phyloP scores from a whole-genome alignment of 2,329 filamentous ascomycete species.

The Cladosporium cucumerinum region DNA sequence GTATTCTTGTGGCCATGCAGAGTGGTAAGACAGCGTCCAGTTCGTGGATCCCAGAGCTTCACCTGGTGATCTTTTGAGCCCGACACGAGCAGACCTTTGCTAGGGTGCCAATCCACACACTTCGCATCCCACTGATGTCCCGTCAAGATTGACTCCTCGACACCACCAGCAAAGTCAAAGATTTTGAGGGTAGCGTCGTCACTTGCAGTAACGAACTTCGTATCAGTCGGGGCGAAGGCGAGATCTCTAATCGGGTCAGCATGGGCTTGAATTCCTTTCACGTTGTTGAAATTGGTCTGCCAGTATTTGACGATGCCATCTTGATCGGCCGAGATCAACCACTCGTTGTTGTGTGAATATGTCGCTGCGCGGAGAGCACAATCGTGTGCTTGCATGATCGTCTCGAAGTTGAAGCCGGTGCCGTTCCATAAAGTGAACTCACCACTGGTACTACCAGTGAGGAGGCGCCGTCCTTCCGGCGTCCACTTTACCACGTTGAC shows the following conservation, averaged over 20 bases:
- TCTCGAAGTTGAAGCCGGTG: conserved; percentile 98
- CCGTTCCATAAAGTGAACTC: conserved; percentile 99
- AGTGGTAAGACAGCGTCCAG: conserved; percentile 83
- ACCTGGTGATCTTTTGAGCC: conserved; percentile 97
- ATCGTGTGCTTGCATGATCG: conserved; percentile 97
- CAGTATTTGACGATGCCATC: conserved; percentile 97
- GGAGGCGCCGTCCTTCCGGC: conserved; percentile 82
- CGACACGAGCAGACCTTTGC: conserved; percentile 88
- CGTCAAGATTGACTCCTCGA: conserved; percentile 76
- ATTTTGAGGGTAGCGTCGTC: conserved; percentile 94
- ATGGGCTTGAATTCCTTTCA: conserved; percentile 90
- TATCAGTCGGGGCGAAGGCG: conserved; percentile 88
- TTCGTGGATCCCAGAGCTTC: conserved; percentile 97
- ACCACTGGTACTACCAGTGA: conserved; percentile 93
- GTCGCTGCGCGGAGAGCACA: conserved; percentile 75
- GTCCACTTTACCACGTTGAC: conserved; percentile 98
- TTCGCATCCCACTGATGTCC: conserved; percentile 99
- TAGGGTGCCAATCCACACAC: conserved; percentile 94
- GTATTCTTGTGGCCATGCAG: conserved; percentile 97
- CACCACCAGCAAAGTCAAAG: conserved; percentile 87
- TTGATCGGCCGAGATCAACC: conserved; percentile 93
- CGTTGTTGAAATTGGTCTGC: conserved; percentile 99
- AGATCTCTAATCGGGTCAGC: conserved; percentile 85
- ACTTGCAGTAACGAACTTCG: conserved; percentile 93
- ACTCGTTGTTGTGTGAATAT: conserved; percentile 95